A percentile compares a stretch with the other conserved stretches of the same genome.
phyloP scores from a whole-genome alignment of 2,329 filamentous ascomycete species.

The Monosporascus sp. region DNA sequence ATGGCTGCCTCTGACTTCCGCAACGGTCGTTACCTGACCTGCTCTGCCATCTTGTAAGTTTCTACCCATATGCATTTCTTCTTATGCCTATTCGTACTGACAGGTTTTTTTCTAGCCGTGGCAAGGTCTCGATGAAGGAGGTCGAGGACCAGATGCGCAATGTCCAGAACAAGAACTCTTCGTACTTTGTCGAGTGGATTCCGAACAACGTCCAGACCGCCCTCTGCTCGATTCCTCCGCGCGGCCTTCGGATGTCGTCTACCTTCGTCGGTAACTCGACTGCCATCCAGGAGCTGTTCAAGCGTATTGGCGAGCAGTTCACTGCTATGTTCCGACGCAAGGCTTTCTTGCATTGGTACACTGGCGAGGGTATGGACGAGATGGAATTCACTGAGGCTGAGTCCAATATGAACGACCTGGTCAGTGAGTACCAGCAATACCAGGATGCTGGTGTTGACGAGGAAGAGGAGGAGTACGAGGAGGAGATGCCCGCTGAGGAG shows the following conservation, averaged over 20 bases:
- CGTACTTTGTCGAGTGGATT: slow-evolving; percentile 99
- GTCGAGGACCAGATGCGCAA: slow-evolving; percentile 99
- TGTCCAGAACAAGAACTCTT: slow-evolving; percentile 98
- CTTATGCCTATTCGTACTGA: slow-evolving; percentile 1
- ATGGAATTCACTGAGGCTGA: slow-evolving; percentile 99
- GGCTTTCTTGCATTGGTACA: slow-evolving; percentile 99
- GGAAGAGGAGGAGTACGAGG: slow-evolving; percentile 92
- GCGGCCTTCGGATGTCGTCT: slow-evolving; percentile 97
- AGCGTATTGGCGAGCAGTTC: slow-evolving; percentile 99
- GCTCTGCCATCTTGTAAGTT: slow-evolving; percentile 92
- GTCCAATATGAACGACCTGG: slow-evolving; percentile 99
- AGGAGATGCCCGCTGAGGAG: slow-evolving; percentile 73
- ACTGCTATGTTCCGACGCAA: slow-evolving; percentile 99
- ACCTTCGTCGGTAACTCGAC: slow-evolving; percentile 99
- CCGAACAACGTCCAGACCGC: slow-evolving; percentile 99
- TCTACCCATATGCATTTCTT: background rate
- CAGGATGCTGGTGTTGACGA: slow-evolving; percentile 97
- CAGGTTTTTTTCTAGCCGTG: slow-evolving; percentile 58
- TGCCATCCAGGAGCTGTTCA: slow-evolving; percentile 99
- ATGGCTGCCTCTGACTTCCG: slow-evolving; percentile 99
- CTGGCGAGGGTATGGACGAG: slow-evolving; percentile 99
- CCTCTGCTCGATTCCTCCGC: slow-evolving; percentile 96
- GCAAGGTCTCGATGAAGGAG: slow-evolving; percentile 99
- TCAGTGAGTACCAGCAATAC: slow-evolving; percentile 99
- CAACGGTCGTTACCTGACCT: slow-evolving; percentile 98